Conservation (phyloP, 2,329 filamentous ascomycete genomes). For the Colletotrichum cereale region DNA sequence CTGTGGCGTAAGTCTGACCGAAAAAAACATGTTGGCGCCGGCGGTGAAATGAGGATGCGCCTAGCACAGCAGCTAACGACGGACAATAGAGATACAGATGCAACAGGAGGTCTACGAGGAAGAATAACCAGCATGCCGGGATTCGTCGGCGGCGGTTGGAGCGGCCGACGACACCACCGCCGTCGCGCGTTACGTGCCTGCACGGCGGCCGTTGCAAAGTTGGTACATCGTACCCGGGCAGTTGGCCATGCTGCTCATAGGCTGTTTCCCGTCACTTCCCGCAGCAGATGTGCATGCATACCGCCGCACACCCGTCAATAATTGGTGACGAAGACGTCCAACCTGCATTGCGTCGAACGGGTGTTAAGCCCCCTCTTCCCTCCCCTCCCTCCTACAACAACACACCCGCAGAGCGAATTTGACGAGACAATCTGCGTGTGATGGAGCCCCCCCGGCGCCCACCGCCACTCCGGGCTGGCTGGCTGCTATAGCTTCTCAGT, state of each 20-base stretch:
- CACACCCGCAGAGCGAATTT: constrained; percentile 20
- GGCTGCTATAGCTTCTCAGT: constrained; percentile 29
- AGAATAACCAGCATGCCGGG: constrained; percentile 40
- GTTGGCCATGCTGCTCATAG: constrained; percentile 39
- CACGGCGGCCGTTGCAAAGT: constrained; percentile 24
- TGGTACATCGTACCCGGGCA: constrained; percentile 37
- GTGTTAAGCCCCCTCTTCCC: constrained; percentile 16
- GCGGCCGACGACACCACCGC: constrained; percentile 19
- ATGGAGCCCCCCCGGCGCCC: constrained; percentile 26
- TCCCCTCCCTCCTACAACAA: too few relatives aligned
- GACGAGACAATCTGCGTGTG: constrained; percentile 26
- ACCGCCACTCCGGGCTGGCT: constrained; percentile 24
- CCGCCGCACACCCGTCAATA: constrained; percentile 38
- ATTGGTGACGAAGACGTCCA: constrained; percentile 38
- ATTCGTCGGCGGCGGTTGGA: constrained; percentile 15
- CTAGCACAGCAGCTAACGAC: constrained; percentile 38
- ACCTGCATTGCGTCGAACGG: constrained; percentile 39
- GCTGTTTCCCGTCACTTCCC: constrained; percentile 34
- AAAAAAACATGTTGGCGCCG: neutral
- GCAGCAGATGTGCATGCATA: constrained; percentile 38
- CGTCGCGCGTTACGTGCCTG: constrained; percentile 12
- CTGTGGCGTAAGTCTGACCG: constrained; percentile 70
- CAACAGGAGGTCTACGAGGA: constrained; percentile 63
- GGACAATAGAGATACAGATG: constrained; percentile 60
- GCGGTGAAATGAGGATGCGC: constrained; percentile 10